Evolutionary conservation across 2,329 filamentous ascomycete genomes (phyloP).

Genomic region (Talaromyces amestolkiae): DNA sequence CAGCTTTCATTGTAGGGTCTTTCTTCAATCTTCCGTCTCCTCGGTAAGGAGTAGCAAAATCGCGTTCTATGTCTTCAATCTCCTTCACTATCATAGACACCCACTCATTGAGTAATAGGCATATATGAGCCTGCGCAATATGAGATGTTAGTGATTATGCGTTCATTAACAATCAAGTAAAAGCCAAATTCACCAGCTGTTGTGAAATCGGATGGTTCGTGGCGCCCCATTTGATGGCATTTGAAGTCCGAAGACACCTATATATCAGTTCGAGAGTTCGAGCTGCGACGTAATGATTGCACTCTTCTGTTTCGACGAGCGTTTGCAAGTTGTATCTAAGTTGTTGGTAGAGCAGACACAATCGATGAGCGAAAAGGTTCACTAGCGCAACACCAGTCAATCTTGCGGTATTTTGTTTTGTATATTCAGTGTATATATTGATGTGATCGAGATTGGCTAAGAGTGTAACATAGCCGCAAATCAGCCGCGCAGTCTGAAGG

Average conservation of each 20-base stretch:
- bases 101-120: background rate
- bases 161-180: too few species aligned
- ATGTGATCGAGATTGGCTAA: background rate
- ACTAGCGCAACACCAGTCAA: background rate
- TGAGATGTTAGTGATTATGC: background rate
- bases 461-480: background rate
- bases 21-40: background rate
- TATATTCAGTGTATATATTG: background rate
- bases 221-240: background rate
- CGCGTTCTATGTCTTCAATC: background rate
- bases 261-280: background rate
- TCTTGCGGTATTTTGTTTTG: background rate
- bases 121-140: background rate
- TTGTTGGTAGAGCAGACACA: background rate
- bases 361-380: background rate
- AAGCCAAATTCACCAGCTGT: background rate
- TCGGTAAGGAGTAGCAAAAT: background rate
- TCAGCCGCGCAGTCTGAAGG: background rate
- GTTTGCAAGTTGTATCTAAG: background rate
- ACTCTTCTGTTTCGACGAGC: background rate
- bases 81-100: background rate
- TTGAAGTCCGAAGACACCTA: background rate
- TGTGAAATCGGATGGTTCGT: background rate
- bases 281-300: background rate
- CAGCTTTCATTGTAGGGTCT: background rate